These are phyloP conservation scores for Piper betle DNA, from an alignment of 164 flowering plant species.

Conservation along the genomic window DNA sequence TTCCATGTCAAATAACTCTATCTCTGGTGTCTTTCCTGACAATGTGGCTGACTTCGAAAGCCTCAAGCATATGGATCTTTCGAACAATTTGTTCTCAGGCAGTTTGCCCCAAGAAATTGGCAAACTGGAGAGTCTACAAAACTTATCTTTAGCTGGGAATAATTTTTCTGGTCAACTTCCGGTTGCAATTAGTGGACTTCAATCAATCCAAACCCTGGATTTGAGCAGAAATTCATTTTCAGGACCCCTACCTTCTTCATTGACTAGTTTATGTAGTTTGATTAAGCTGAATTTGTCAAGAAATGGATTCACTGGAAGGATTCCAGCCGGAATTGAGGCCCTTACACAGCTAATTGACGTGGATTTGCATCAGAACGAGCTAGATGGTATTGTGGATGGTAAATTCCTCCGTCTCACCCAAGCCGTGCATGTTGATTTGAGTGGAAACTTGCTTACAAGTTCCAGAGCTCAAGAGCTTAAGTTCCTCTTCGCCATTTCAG, in stretches of 20 bases:
- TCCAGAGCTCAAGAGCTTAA: slow-evolving; percentile 32
- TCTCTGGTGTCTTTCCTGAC: slow-evolving; percentile 47
- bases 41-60: slow-evolving; percentile 41
- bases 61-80: slow-evolving; percentile 65
- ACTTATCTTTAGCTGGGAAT: slow-evolving; percentile 79
- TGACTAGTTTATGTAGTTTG: slow-evolving; percentile 38
- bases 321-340: slow-evolving; percentile 64
- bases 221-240: slow-evolving; percentile 72
- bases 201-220: slow-evolving; percentile 55
- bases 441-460: slow-evolving; percentile 54
- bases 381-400: slow-evolving; percentile 56
- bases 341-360: slow-evolving; percentile 44
- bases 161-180: slow-evolving; percentile 77
- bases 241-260: slow-evolving; percentile 51
- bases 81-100: slow-evolving; percentile 60
- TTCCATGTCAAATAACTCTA: slow-evolving; percentile 80
- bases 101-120: slow-evolving; percentile 58
- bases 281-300: slow-evolving; percentile 61
- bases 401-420: slow-evolving; percentile 47
- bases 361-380: slow-evolving; percentile 73
- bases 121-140: slow-evolving; percentile 37
- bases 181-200: slow-evolving; percentile 47
- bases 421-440: slow-evolving; percentile 70
- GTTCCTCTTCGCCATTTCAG: slow-evolving; percentile 49
- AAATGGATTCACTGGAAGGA: slow-evolving; percentile 42